phyloP scores from a whole-genome alignment of 805 yeast species.

The Lachancea fermentati region DNA sequence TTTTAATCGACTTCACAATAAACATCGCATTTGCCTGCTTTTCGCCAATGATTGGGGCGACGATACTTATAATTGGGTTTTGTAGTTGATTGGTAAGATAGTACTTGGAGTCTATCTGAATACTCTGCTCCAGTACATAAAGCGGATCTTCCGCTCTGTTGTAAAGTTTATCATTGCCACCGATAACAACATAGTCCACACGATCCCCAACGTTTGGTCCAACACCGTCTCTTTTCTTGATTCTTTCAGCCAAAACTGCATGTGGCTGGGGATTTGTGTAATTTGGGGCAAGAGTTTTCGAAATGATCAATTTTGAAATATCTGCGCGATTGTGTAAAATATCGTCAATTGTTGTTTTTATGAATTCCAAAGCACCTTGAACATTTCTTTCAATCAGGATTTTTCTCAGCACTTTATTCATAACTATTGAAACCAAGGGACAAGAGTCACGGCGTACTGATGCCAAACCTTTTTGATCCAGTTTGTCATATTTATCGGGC shows the following conservation, averaged over 20 bases:
- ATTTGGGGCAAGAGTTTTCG: slow-evolving; percentile 87
- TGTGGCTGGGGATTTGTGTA: slow-evolving; percentile 97
- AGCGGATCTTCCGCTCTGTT: slow-evolving; percentile 97
- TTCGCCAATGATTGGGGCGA: slow-evolving; percentile 92
- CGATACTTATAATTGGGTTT: slow-evolving; percentile 88
- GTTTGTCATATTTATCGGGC: slow-evolving; percentile 86
- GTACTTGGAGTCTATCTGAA: slow-evolving; percentile 92
- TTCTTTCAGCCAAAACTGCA: slow-evolving; percentile 90
- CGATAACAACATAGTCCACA: slow-evolving; percentile 92
- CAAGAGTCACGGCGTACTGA: slow-evolving; percentile 98
- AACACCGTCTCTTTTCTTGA: slow-evolving; percentile 95
- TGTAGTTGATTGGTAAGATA: slow-evolving; percentile 89
- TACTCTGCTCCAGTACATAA: slow-evolving; percentile 82
- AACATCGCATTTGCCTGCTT: slow-evolving; percentile 71
- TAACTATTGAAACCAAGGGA: slow-evolving; percentile 87
- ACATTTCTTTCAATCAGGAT: slow-evolving; percentile 87
- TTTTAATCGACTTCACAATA: slow-evolving; percentile 43
- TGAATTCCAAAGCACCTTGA: slow-evolving; percentile 74
- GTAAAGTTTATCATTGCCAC: slow-evolving; percentile 77
- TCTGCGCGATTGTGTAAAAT: slow-evolving; percentile 87
- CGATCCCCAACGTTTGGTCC: slow-evolving; percentile 98
- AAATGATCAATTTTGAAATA: slow-evolving; percentile 86
- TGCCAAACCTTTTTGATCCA: slow-evolving; percentile 98
- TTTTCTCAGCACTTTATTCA: slow-evolving; percentile 80
- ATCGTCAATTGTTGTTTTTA: slow-evolving; percentile 83